Conservation (phyloP, 352 stramenopile genomes). For the Pilasporangium apinafurcum region DNA sequence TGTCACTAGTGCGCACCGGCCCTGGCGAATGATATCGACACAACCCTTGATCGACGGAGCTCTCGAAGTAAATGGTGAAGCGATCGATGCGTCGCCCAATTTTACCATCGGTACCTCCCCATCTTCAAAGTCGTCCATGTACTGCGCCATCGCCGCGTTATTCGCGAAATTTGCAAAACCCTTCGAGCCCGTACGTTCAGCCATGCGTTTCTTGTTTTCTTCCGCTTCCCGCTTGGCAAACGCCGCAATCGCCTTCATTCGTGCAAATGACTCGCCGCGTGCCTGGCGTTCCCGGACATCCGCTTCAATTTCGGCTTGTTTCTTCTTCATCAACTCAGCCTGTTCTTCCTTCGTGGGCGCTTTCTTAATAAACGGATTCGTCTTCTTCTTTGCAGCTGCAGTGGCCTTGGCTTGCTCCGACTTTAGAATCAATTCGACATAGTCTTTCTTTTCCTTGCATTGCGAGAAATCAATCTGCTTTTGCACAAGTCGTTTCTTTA, state of each 20-base stretch:
- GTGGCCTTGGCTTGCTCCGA: constrained; percentile 54
- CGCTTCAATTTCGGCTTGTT: constrained; percentile 75
- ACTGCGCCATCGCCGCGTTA: constrained; percentile 82
- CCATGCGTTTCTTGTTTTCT: constrained; percentile 53
- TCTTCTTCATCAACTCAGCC: constrained; percentile 74
- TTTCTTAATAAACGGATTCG: constrained; percentile 48
- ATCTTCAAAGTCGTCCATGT: constrained; percentile 90
- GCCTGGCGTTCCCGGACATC: constrained; percentile 72
- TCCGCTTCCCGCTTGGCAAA: constrained; percentile 82
- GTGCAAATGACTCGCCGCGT: constrained; percentile 81
- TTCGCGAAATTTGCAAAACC: constrained; percentile 85
- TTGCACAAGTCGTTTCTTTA: constrained; percentile 75
- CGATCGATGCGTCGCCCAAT: constrained; percentile 98
- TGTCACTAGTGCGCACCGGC: constrained; percentile 98
- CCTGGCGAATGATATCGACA: constrained; percentile 97
- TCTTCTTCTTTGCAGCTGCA: constrained; percentile 54
- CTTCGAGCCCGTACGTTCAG: constrained; percentile 68
- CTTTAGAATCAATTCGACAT: constrained; percentile 68
- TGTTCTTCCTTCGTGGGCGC: constrained; percentile 75
- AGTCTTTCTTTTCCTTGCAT: constrained; percentile 80
- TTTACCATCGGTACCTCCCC: constrained; percentile 96
- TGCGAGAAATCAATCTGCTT: constrained; percentile 57
- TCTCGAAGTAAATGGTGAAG: constrained; percentile 97
- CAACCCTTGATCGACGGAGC: constrained; percentile 88
- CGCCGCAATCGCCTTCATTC: constrained; percentile 79